phyloP scores from a whole-genome alignment of 1,284 basidiomycete species.

The Microbotryomycetes sp. region DNA sequence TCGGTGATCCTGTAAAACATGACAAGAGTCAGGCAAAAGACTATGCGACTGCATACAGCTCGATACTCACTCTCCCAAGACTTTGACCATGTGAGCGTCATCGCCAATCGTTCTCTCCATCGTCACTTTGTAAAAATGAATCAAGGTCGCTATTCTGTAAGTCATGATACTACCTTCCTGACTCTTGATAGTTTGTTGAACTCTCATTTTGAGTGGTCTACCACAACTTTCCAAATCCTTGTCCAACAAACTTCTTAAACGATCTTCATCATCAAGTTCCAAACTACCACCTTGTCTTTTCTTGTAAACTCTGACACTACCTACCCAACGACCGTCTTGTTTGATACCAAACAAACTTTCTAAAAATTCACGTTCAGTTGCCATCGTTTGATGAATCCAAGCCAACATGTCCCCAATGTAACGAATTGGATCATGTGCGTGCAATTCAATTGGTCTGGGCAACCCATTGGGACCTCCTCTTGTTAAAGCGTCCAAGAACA shows the following conservation, averaged over 20 bases:
- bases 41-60: conserved; percentile 4
- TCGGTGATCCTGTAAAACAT: conserved; percentile 59
- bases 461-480: conserved; percentile 80
- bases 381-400: conserved; percentile 95
- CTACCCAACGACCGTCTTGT: conserved; percentile 65
- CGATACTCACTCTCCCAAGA: conserved; percentile 66
- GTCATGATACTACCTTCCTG: conserved; percentile 88
- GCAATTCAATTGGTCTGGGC: conserved; percentile 89
- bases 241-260: conserved; percentile 78
- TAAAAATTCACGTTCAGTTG: conserved; percentile 86
- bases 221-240: conserved; percentile 74
- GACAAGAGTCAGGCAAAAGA: not conserved
- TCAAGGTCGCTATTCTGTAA: conserved; percentile 86
- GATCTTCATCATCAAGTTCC: conserved; percentile 62
- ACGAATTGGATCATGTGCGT: conserved; percentile 91
- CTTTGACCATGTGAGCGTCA: conserved; percentile 65
- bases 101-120: conserved; percentile 87
- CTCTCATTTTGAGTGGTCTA: conserved; percentile 75
- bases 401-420: conserved; percentile 98
- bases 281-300: conserved; percentile 24
- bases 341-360: conserved; percentile 72
- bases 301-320: conserved; percentile 47
- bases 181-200: conserved; percentile 83
- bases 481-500: conserved; percentile 82
- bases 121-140: conserved; percentile 87